Evolutionary conservation across 2,329 filamentous ascomycete genomes (phyloP), one percentile per base, ranked within the genome.

Genomic region (Triangularia verruculosa): DNA sequence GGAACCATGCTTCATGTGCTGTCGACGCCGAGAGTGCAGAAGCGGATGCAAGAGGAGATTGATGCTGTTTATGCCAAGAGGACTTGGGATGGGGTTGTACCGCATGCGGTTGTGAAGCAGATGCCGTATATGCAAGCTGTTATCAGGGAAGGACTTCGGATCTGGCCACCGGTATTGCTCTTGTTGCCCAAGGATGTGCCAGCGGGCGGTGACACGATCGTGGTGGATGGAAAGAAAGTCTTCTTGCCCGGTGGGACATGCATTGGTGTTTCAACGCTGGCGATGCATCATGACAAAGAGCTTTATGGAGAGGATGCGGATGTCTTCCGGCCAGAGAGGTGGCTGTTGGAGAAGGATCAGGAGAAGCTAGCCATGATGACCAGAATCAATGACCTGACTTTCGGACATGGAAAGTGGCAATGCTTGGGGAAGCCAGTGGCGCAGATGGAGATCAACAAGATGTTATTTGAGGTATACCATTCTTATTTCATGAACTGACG

Each of bases 391-490:
- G 39, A 59, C 34, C 30, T 59, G 57, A 59, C 24, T 7, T 59
- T 59, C 32, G 57, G 57, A 22, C 39, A 59, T 22, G 57, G 57
- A 6, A 59, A 59, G 25, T 59, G 57, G 57, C 34, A 59, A 39
- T 59, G 57, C 61, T 64, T 80, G n/a, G 79, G 79, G 0, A 77
- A 74, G 68, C 70, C 73, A 27, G 76, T 80, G 51, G 78, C 78
- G 3, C 66, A 75, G 64, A 75, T 80, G 67, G 78, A 80, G 70
- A 63, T 80, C 57, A 74, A 77, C 63, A 80, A 80, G 69, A 68
- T 74, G 3, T 70, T 79, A 61, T 74, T 78, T 47, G 77, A 80
- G 75, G 78, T 80, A 64, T 67, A 74, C 22, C 17, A 27, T 28
- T 13, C n/a, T 39, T 2, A 27, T 11, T n/a, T 3, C 20, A 3